Percentiles rank a stretch among this genome's conserved stretches.
Conservation (phyloP, 2,329 filamentous ascomycete genomes). For the Scedosporium boydii region DNA sequence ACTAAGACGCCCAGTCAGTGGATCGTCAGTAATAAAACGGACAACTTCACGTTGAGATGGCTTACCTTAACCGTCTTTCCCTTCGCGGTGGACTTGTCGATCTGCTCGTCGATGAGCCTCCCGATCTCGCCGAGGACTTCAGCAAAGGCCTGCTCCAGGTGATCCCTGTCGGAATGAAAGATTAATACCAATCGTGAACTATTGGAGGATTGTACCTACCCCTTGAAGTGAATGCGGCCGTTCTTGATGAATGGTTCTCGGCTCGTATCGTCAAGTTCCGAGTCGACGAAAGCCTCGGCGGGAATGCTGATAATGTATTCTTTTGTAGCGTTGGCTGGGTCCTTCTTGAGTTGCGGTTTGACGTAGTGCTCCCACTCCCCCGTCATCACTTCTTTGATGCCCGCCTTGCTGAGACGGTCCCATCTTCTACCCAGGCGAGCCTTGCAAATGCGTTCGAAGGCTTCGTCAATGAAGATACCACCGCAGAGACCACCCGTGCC, state of each 20-base stretch:
- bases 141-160: neutral
- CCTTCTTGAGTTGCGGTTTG: constrained; percentile 14
- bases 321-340: neutral
- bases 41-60: constrained; percentile 17
- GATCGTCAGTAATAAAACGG: neutral
- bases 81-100: constrained; percentile 16
- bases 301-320: constrained; percentile 1
- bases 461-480: constrained; percentile 27
- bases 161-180: neutral
- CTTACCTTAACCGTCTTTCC: constrained; percentile 10
- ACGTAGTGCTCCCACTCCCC: constrained; percentile 17
- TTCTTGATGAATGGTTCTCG: neutral
- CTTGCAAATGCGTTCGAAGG: constrained; percentile 19
- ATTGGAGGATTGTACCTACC: neutral
- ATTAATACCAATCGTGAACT: neutral
- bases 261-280: neutral
- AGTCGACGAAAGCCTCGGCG: neutral
- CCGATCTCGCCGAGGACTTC: constrained; percentile 17
- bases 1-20: constrained; percentile 14
- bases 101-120: constrained; percentile 11
- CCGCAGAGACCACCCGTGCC: constrained; percentile 30
- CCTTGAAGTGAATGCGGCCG: neutral
- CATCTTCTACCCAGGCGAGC: constrained; percentile 11
- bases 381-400: constrained; percentile 9
- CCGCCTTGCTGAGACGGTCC: neutral